Evolutionary conservation across 1,284 basidiomycete genomes (phyloP).

Genomic region (Fistulinella cinereoalba): DNA sequence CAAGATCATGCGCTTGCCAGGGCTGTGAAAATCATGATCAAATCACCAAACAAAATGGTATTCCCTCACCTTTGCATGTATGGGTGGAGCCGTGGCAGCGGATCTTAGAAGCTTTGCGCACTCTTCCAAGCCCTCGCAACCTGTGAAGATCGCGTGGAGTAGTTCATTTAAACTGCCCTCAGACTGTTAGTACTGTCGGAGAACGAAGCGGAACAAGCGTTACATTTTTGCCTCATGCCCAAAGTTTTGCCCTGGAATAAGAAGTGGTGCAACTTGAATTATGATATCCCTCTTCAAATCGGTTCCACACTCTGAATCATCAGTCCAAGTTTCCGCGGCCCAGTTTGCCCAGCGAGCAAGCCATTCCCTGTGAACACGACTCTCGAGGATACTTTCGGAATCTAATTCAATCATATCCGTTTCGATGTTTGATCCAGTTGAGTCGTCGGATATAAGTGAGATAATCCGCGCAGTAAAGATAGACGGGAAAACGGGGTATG

Average conservation of each 20-base stretch:
- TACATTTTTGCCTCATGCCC: conserved; percentile 39
- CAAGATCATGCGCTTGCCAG: conserved; percentile 50
- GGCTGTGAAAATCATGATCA: conserved; percentile 28
- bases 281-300: conserved; percentile 47
- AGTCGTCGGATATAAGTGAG: conserved; percentile 37
- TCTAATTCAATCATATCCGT: conserved; percentile 12
- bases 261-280: conserved; percentile 44
- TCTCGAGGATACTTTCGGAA: conserved; percentile 12
- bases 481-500: conserved; percentile 54
- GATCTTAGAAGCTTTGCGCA: conserved; percentile 16
- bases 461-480: conserved; percentile 54
- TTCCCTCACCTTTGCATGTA: conserved; percentile 19
- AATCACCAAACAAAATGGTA: neutral
- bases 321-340: conserved; percentile 44
- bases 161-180: conserved; percentile 21
- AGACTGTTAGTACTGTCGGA: conserved; percentile 10
- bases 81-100: conserved; percentile 2
- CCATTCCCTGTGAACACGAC: conserved; percentile 52
- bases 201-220: conserved; percentile 9
- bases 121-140: conserved; percentile 19
- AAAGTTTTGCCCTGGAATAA: conserved; percentile 40
- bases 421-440: conserved; percentile 1
- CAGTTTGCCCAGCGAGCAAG: conserved; percentile 68
- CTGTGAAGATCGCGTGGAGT: conserved; percentile 18
- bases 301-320: conserved; percentile 28